Conservation (phyloP, 2,329 filamentous ascomycete genomes). For the Escovopsis weberi region DNA sequence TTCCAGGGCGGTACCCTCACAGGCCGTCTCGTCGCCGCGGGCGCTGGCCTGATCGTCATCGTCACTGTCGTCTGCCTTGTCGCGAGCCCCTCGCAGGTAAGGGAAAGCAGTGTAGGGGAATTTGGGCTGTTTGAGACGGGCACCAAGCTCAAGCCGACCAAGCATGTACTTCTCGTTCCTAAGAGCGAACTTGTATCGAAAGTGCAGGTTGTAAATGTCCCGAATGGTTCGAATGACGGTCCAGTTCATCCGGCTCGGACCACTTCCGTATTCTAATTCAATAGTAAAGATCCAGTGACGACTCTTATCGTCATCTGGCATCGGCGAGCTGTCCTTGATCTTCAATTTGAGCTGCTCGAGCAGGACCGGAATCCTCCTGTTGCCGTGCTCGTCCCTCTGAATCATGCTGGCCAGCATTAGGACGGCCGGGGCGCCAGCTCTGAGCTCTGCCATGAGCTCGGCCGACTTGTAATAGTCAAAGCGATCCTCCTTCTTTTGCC, state of each 20-base stretch:
- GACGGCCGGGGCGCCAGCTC: conserved; percentile 83
- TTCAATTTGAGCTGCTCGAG: conserved; percentile 86
- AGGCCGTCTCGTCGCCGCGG: conserved; percentile 30
- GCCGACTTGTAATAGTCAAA: conserved; percentile 93
- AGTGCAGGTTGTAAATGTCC: conserved; percentile 85
- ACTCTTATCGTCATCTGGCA: conserved; percentile 46
- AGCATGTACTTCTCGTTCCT: conserved; percentile 73
- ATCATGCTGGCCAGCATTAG: conserved; percentile 96
- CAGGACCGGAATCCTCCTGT: conserved; percentile 86
- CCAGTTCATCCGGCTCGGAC: conserved; percentile 94
- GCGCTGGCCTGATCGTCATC: conserved; percentile 44
- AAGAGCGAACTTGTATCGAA: conserved; percentile 81
- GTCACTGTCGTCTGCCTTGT: conserved; percentile 65
- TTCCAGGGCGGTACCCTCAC: conserved; percentile 43
- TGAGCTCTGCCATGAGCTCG: conserved; percentile 86
- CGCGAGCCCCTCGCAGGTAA: conserved; percentile 69
- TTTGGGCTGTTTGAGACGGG: conserved; percentile 66
- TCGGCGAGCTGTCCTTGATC: conserved; percentile 64
- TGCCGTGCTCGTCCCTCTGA: conserved; percentile 89
- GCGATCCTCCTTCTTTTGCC: conserved; percentile 71
- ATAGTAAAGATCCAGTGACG: conserved; percentile 81
- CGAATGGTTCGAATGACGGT: conserved; percentile 72
- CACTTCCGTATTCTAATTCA: conserved; percentile 90
- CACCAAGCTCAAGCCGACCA: conserved; percentile 48
- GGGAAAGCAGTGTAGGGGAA: conserved; percentile 86